phyloP scores from a whole-genome alignment of 1,284 basidiomycete genomes.

The Butyriboletus appendiculatus region DNA sequence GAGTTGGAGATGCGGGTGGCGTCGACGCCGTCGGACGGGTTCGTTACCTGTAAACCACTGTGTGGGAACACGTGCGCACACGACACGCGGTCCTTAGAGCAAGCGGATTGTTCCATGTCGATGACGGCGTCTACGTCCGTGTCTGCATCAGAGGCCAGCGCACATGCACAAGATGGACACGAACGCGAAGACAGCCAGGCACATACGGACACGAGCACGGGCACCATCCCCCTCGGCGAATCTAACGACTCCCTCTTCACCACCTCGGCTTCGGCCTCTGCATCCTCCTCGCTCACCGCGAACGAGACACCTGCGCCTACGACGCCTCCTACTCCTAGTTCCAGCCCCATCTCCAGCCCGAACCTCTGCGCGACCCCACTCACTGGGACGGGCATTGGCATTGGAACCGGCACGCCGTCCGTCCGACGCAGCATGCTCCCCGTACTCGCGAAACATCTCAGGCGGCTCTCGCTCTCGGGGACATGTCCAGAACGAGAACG shows the following conservation, averaged over 20 bases:
- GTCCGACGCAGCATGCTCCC: slow-evolving; percentile 32
- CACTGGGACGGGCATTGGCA: not conserved
- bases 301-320: slow-evolving; percentile 25
- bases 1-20: slow-evolving; percentile 15
- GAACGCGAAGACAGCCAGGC: not conserved
- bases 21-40: slow-evolving; percentile 18
- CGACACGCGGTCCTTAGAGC: slow-evolving; percentile 26
- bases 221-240: slow-evolving; percentile 20
- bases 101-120: slow-evolving; percentile 17
- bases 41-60: not conserved
- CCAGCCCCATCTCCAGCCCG: slow-evolving; percentile 2
- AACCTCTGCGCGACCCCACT: slow-evolving; percentile 1
- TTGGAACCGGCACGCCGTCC: slow-evolving; percentile 8
- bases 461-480: slow-evolving; percentile 24
- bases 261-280: slow-evolving; percentile 18
- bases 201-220: not conserved
- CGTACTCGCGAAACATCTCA: slow-evolving; percentile 27
- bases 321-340: slow-evolving; percentile 24
- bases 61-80: not conserved
- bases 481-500: slow-evolving; percentile 16
- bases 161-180: not conserved
- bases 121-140: slow-evolving; percentile 9
- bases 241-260: slow-evolving; percentile 34
- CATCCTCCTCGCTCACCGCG: slow-evolving; percentile 21
- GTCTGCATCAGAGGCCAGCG: slow-evolving; percentile 13